Evolutionary conservation across 208 protist species (phyloP).

Genomic region (Trichomonas gallinae): DNA sequence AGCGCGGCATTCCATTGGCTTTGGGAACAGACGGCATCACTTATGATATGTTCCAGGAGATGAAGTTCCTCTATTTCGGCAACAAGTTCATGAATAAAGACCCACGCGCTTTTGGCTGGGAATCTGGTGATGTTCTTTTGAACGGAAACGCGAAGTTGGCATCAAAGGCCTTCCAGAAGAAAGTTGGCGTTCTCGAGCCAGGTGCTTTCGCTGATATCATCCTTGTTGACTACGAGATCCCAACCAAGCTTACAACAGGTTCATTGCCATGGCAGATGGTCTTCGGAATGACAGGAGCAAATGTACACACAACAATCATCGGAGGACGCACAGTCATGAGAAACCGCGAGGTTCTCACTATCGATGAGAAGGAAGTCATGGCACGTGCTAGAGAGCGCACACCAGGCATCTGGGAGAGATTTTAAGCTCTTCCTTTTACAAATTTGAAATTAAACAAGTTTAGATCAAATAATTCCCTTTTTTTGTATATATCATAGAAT

Average conservation of each 20-base stretch:
- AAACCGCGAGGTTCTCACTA: not conserved
- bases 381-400: not conserved
- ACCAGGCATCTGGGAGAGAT: not conserved
- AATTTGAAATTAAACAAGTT: too few relatives aligned
- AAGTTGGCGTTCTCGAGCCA: not conserved
- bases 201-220: slow-evolving; percentile 11
- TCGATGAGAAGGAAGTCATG: not conserved
- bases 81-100: not conserved
- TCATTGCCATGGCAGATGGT: not conserved
- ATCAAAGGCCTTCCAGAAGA: not conserved
- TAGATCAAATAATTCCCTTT: too few relatives aligned
- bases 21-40: not conserved
- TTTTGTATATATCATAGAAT: too few relatives aligned
- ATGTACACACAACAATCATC: not conserved
- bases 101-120: not conserved
- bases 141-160: not conserved
- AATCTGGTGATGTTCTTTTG: not conserved
- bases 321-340: not conserved
- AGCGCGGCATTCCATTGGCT: not conserved
- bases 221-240: not conserved
- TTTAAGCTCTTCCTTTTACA: slow-evolving; percentile 31
- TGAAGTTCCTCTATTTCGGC: not conserved
- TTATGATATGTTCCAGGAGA: slow-evolving; percentile 12
- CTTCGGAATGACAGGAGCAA: not conserved
- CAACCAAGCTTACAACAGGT: not conserved